Percentiles rank a stretch among this genome's conserved stretches.
Conservation (phyloP, 805 yeast species). For the Saccharomyces kudriavzevii region DNA sequence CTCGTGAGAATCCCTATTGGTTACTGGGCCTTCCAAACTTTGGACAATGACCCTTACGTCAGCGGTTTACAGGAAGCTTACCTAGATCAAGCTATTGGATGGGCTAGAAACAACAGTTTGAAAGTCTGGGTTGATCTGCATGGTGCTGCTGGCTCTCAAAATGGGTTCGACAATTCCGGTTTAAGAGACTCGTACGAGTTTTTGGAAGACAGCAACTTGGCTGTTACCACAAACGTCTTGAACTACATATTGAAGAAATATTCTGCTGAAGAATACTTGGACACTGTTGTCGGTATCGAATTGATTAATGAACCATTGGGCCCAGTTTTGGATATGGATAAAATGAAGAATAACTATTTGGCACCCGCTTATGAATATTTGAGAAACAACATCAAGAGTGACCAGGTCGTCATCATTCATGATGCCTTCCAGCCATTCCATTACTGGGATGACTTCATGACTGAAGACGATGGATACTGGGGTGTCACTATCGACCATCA, state of each 20-base stretch:
- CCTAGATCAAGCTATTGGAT: slow-evolving; percentile 65
- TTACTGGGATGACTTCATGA: slow-evolving; percentile 56
- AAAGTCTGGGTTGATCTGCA: slow-evolving; percentile 89
- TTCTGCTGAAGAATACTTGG: slow-evolving; percentile 51
- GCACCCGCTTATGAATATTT: slow-evolving; percentile 54
- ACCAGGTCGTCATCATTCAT: slow-evolving; percentile 60
- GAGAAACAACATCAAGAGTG: slow-evolving; percentile 43
- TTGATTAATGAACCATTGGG: slow-evolving; percentile 87
- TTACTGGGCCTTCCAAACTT: slow-evolving; percentile 76
- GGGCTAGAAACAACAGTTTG: slow-evolving; percentile 57
- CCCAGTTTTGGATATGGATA: slow-evolving; percentile 48
- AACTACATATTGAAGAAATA: slow-evolving; percentile 51
- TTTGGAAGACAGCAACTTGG: slow-evolving; percentile 42
- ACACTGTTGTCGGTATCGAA: slow-evolving; percentile 77
- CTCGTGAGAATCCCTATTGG: slow-evolving; percentile 88
- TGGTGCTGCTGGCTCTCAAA: slow-evolving; percentile 96
- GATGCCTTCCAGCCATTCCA: slow-evolving; percentile 66
- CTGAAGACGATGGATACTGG: slow-evolving; percentile 38
- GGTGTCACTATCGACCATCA: slow-evolving; percentile 81
- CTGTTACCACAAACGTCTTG: slow-evolving; percentile 49
- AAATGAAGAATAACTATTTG: slow-evolving; percentile 49
- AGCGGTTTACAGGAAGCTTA: slow-evolving; percentile 62
- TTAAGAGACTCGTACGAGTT: slow-evolving; percentile 54
- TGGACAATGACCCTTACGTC: slow-evolving; percentile 73
- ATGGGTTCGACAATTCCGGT: slow-evolving; percentile 94